Evolutionary conservation across 441 rosid genomes (phyloP), one percentile per base, ranked within the genome.

Genomic region (Daphne laureola): DNA sequence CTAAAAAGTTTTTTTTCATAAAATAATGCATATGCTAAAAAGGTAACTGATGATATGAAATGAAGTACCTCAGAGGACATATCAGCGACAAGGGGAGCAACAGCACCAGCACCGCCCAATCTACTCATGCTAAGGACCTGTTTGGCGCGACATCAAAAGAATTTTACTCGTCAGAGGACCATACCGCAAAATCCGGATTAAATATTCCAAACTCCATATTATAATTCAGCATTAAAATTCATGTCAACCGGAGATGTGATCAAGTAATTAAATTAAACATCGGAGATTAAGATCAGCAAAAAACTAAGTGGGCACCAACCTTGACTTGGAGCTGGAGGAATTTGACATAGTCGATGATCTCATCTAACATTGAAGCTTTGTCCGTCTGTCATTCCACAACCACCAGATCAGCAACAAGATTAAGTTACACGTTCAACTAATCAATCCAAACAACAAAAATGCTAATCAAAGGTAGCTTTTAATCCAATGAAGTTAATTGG

Each of bases 341-440:
- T 70, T 90, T 87, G 62, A 90, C 96, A 73, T 90, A 90, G 67
- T 90, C 98, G 70, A 90, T 83, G 67, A 90, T 90, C 88, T 90
- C 98, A 79, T 90, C 96, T 43, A 90, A 90, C 98, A 87, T 90
- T 48, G 98, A 87, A 68, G 98, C 98, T 77, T 87, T 91, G 78
- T 87, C 96, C 53, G 95, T 83, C 98, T 91, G 93, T 71, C 81
- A 75, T 74, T 81, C 55, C 49, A 26, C 76, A 58, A 43, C 55
- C 57, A 51, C 56, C 52, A n/a, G n/a, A n/a, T n/a, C n/a, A n/a
- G n/a, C 14, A 41, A 42, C 18, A 14, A 23, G 0, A 31, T 14
- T 12, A 17, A 17, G 47, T 17, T 26, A 12, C 53, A 3, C 17
- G 57, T 63, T 53, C 18, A 40, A 53, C 47, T 53, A 53, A 38